A percentile compares a stretch with the other conserved stretches of the same genome.
phyloP scores from a whole-genome alignment of 2,329 filamentous ascomycete genomes.

The Penicillium capsulatum region DNA sequence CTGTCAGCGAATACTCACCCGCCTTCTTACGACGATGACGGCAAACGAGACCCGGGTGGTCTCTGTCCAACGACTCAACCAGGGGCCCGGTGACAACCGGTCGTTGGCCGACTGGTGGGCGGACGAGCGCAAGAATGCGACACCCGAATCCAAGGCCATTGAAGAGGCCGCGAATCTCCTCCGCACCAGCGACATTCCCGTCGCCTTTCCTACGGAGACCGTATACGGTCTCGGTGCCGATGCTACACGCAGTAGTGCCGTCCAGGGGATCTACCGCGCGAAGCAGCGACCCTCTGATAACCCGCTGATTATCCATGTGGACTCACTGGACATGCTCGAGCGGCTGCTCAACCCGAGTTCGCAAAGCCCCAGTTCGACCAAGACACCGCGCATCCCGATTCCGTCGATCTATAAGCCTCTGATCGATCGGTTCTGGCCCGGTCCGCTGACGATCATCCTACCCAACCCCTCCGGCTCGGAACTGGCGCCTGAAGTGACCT shows the following conservation, averaged over 20 bases:
- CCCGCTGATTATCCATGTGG: slow-evolving; percentile 88
- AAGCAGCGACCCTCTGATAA: slow-evolving; percentile 93
- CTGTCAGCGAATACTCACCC: slow-evolving; percentile 27
- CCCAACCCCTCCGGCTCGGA: slow-evolving; percentile 65
- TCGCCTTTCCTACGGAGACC: slow-evolving; percentile 95
- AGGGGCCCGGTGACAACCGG: slow-evolving; percentile 27
- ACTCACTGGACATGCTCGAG: slow-evolving; percentile 72
- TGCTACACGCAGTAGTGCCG: slow-evolving; percentile 76
- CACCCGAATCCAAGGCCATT: slow-evolving; percentile 51
- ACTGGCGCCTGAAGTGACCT: slow-evolving; percentile 88
- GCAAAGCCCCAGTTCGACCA: slow-evolving; percentile 27
- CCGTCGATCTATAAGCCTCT: slow-evolving; percentile 73
- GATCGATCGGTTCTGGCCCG: slow-evolving; percentile 86
- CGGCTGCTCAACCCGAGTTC: slow-evolving; percentile 50
- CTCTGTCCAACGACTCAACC: slow-evolving; percentile 37
- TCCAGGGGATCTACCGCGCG: slow-evolving; percentile 85
- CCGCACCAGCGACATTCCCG: slow-evolving; percentile 64
- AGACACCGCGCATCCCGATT: slow-evolving; percentile 43
- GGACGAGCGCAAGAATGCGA: slow-evolving; percentile 33
- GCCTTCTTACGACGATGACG: slow-evolving; percentile 21
- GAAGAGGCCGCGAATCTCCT: slow-evolving; percentile 64
- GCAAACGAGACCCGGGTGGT: slow-evolving; percentile 33
- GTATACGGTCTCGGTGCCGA: slow-evolving; percentile 97
- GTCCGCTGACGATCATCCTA: slow-evolving; percentile 84
- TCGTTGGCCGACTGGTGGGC: slow-evolving; percentile 41